Evolutionary conservation across 495 filamentous ascomycete genomes (phyloP), one percentile per base, ranked within the genome.

Genomic region (Podospora fimiseda): DNA sequence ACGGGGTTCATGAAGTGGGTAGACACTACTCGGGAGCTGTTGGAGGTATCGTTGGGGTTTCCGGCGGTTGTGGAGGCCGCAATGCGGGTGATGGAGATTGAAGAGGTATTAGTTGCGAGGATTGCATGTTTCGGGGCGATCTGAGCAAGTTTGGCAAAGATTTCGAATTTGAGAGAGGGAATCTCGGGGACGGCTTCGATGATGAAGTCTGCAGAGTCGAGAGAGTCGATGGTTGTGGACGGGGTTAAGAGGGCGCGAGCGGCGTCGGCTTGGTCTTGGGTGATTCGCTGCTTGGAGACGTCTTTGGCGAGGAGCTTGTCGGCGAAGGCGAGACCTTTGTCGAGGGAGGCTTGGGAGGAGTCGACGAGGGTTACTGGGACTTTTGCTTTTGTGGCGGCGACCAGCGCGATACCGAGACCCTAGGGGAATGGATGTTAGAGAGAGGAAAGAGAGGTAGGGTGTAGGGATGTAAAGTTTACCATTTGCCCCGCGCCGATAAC

Each of bases 1-100:
- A 99, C 93, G 0, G 93, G 93, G 75, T 99, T 99, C 93, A 99
- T 99, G 73, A 99, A 99, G 70, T 99, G 93, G 43, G 94, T 97
- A 47, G 88, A 87, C 44, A 99, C 82, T 1, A 99, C 93, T 38
- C 94, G 84, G 22, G 89, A 90, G 43, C 89, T 82, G 23, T 86
- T 87, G 48, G 86, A 84, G 24, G 86, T 82, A 67, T 95, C 87
- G 8, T 68, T 90, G 0, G 89, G 85, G 62, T 91, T 58, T 43
- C 44, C 80, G 46, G 71, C 69, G 2, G 84, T 86, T 1, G 91
- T 88, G 13, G 93, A 81, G 18, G 88, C 87, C 24, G 93, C 93
- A 59, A 99, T 95, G 67, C 85, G 89, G 46, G 93, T 99, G 68
- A 99, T 96, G 46, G 88, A 89, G 64, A 99, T 97, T 50, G 90